phyloP scores from a whole-genome alignment of 2,329 filamentous ascomycete species.

The Chrysosphaeria jannelii region DNA sequence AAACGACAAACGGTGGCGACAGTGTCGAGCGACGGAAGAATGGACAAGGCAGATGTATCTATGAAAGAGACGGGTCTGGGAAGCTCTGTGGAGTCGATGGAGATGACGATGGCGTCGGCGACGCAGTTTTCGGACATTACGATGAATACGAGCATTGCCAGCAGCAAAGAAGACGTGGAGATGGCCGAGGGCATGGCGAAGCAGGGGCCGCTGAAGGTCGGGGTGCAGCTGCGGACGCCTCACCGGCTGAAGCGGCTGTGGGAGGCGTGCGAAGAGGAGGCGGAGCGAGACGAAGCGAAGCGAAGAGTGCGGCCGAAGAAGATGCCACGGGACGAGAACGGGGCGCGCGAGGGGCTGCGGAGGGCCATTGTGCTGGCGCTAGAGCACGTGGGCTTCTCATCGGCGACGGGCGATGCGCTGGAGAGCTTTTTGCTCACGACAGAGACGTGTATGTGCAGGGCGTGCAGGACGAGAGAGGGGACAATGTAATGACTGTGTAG shows the following conservation, averaged over 20 bases:
- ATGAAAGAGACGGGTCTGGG: too few relatives aligned
- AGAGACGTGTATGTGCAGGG: constrained; percentile 20
- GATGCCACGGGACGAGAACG: constrained; percentile 6
- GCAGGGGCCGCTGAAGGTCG: too few relatives aligned
- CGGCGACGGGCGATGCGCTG: constrained; percentile 22
- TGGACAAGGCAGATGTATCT: too few relatives aligned
- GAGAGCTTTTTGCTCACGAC: constrained; percentile 24
- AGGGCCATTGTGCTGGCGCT: constrained; percentile 24
- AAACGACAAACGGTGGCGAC: too few relatives aligned
- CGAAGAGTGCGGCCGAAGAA: background rate
- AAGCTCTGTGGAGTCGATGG: too few relatives aligned
- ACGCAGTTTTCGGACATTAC: too few relatives aligned
- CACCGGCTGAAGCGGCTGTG: constrained; percentile 4
- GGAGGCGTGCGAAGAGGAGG: constrained; percentile 1
- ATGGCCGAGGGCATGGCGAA: too few relatives aligned
- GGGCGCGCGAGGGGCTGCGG: constrained; percentile 15
- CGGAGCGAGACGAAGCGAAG: constrained; percentile 1
- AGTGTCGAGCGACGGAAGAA: too few relatives aligned
- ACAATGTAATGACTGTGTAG: constrained; percentile 9
- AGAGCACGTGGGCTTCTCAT: constrained; percentile 25
- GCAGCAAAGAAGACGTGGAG: too few relatives aligned
- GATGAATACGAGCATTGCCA: too few relatives aligned
- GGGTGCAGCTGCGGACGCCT: constrained; percentile 1
- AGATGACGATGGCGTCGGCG: too few relatives aligned
- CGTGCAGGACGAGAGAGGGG: background rate